Percentiles rank a stretch among this genome's conserved stretches.
Conservation (phyloP, 805 yeast species). For the Candida saitoana region DNA sequence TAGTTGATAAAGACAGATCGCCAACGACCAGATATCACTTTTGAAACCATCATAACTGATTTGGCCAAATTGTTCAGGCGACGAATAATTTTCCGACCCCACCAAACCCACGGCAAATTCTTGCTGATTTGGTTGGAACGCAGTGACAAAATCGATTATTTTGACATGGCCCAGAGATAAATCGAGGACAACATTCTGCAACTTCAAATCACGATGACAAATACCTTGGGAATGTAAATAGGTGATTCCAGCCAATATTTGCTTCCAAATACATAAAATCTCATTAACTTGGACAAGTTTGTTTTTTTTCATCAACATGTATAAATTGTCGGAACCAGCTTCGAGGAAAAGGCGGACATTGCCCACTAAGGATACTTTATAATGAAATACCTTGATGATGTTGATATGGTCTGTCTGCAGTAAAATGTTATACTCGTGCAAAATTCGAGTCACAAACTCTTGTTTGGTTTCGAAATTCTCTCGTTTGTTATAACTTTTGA, state of each 20-base stretch:
- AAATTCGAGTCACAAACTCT: slow-evolving; percentile 37
- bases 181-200: slow-evolving; percentile 41
- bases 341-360: slow-evolving; percentile 29
- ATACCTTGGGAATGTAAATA: slow-evolving; percentile 35
- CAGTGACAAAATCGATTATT: slow-evolving; percentile 43
- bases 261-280: slow-evolving; percentile 36
- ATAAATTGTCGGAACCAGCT: slow-evolving; percentile 25
- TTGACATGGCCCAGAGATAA: slow-evolving; percentile 26
- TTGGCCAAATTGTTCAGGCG: slow-evolving; percentile 43
- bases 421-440: slow-evolving; percentile 34
- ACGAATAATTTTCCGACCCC: slow-evolving; percentile 43
- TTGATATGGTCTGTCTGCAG: slow-evolving; percentile 24
- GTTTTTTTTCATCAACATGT: slow-evolving; percentile 9
- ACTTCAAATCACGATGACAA: slow-evolving; percentile 50
- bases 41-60: slow-evolving; percentile 38
- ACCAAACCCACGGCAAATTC: slow-evolving; percentile 38
- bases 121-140: slow-evolving; percentile 10
- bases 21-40: slow-evolving; percentile 51
- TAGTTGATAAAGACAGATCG: slow-evolving; percentile 37
- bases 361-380: slow-evolving; percentile 19
- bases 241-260: slow-evolving; percentile 33
- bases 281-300: slow-evolving; percentile 7
- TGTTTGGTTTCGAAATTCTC: slow-evolving; percentile 36
- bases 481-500: slow-evolving; percentile 41
- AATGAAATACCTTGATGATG: slow-evolving; percentile 32